Evolutionary conservation across 306 rosid species (phyloP).

Genomic region (Fagus sylvatica): DNA sequence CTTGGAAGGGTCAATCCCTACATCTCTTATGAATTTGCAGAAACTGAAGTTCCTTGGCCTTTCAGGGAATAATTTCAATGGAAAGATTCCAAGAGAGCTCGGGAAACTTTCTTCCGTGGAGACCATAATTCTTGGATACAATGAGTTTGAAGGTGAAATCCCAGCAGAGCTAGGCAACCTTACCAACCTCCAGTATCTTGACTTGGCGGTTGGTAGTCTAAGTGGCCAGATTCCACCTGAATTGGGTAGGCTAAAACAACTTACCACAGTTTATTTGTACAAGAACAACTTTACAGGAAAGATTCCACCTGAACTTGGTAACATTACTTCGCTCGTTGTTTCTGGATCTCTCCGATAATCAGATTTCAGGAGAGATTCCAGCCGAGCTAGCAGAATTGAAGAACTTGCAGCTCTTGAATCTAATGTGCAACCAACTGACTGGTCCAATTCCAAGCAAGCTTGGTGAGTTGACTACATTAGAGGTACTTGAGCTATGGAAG

Average conservation of each 20-base stretch:
- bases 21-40: conserved; percentile 55
- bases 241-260: conserved; percentile 63
- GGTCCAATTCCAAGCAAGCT: conserved; percentile 70
- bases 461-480: conserved; percentile 60
- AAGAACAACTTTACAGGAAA: conserved; percentile 69
- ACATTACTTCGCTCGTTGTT: conserved; percentile 56
- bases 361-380: conserved; percentile 84
- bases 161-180: conserved; percentile 82
- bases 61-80: conserved; percentile 78
- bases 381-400: conserved; percentile 55
- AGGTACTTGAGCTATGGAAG: conserved; percentile 73
- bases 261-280: conserved; percentile 68
- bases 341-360: conserved; percentile 84
- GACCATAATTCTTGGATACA: conserved; percentile 80
- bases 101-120: conserved; percentile 69
- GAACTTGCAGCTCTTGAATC: conserved; percentile 71
- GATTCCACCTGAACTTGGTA: conserved; percentile 70
- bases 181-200: conserved; percentile 75
- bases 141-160: conserved; percentile 67
- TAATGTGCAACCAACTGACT: conserved; percentile 72
- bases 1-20: conserved; percentile 73
- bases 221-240: conserved; percentile 77
- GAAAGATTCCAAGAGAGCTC: conserved; percentile 58
- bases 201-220: conserved; percentile 76
- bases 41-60: conserved; percentile 80